A percentile compares a stretch with the other conserved stretches of the same genome.
These are phyloP conservation scores for Suillus weaverae DNA, from an alignment of 768 basidiomycete genomes.

Conservation along the genomic window DNA sequence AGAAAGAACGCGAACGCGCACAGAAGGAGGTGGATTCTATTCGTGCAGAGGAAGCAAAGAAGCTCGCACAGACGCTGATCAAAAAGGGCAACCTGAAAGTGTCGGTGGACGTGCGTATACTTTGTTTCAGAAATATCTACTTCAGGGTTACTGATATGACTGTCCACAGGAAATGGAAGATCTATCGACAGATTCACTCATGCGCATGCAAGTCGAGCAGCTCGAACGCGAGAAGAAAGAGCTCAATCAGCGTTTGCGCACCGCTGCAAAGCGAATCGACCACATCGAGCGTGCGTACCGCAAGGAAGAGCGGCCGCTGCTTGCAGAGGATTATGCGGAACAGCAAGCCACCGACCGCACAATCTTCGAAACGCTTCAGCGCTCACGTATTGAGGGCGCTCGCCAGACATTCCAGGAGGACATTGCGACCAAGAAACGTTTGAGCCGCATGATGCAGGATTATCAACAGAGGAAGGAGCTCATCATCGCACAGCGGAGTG, in stretches of 20 bases:
- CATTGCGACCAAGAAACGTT: conserved; percentile 70
- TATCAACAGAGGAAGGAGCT: conserved; percentile 53
- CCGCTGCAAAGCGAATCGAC: conserved; percentile 87
- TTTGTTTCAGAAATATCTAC: conserved; percentile 5
- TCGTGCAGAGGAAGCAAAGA: conserved; percentile 72
- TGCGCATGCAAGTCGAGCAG: conserved; percentile 90
- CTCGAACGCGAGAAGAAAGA: conserved; percentile 97
- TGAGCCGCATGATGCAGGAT: conserved; percentile 73
- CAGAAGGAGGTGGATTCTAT: conserved; percentile 64
- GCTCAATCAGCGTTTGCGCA: conserved; percentile 74
- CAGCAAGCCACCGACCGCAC: conserved; percentile 80
- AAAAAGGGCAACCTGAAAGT: conserved; percentile 74
- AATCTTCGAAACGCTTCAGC: conserved; percentile 64
- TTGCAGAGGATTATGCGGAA: conserved; percentile 79
- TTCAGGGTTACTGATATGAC: conserved; percentile 11
- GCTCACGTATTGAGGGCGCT: conserved; percentile 54
- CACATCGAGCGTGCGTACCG: conserved; percentile 94
- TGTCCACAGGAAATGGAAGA: conserved; percentile 69
- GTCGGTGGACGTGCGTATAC: conserved; percentile 62
- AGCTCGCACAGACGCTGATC: conserved; percentile 81
- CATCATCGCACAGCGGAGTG: conserved; percentile 56
- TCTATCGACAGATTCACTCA: conserved; percentile 81
- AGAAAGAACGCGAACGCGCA: conserved; percentile 77
- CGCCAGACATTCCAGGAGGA: conserved; percentile 61
- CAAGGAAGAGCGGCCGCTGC: conserved; percentile 86